Evolutionary conservation across 78 protist species (phyloP).

Genomic region (slime mould (Dictyostelium discoideum)): dicty_2.7 NC_007088.5:4663501-4664000

Average conservation of each 20-base stretch:
- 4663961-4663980: background rate
- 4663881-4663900: background rate
- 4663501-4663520: no score
- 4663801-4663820: background rate
- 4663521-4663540: no score
- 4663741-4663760: no score
- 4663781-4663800: constrained; percentile 48
- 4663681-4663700: constrained; percentile 61
- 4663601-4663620: background rate
- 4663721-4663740: background rate
- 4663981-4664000: background rate
- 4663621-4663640: constrained; percentile 26
- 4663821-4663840: background rate
- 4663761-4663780: background rate
- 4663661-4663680: constrained; percentile 53
- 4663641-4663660: constrained; percentile 65
- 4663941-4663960: background rate
- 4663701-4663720: constrained; percentile 8
- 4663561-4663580: background rate
- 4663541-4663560: no score
- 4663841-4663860: background rate
- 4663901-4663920: constrained; percentile 3
- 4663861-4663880: background rate
- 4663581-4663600: background rate
- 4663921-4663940: constrained; percentile 20